Evolutionary conservation across 192 early-diverging fungal species (phyloP), one percentile per base, ranked within the genome.

Genomic region (Umbelopsis sp.): DNA sequence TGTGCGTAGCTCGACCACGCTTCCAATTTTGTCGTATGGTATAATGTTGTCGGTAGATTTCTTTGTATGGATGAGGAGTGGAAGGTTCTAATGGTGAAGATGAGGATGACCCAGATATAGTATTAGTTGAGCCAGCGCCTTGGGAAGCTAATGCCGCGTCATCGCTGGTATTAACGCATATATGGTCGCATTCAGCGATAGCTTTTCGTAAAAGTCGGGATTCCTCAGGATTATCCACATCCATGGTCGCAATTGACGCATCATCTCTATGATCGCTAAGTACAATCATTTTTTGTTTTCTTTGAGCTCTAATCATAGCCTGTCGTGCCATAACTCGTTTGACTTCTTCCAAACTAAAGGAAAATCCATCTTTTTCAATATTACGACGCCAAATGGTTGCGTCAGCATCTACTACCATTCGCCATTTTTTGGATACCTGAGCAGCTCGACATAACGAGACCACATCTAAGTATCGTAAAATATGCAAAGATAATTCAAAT

Each of bases 21-120:
- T 85, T 74, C 97, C 96, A 99, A 77, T 95, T 95, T 68, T 89
- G 89, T 47, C 91, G 85, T 27, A 95, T 86, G 49, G 86, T 80
- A 81, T 94, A 89, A 79, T 92, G 90, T 51, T 89, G 82, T 50
- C 90, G 88, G 80, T 92, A 97, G 22, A 89, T 83, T 27, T 80
- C 84, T 81, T 97, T 95, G 84, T 90, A 95, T 72, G 49, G 74
- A 77, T 47, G 78, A 12, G 55, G 55, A 35, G 55, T 61, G 4
- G 55, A 61, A 6, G 55, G 55, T 30, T 61, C 61, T 61, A 66
- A 67, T 66, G 64, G 46, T 30, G 23, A 27, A 65, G 53, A 69
- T 27, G 55, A 47, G 67, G 27, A 58, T 5, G 53, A 27, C 2
- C 55, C 55, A 11, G 55, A 18, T 25, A 61, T 18, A 18, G 55